These are phyloP conservation scores for Patellifolia procumbens DNA, from an alignment of 179 eudicot genomes.

Conservation along the genomic window DNA sequence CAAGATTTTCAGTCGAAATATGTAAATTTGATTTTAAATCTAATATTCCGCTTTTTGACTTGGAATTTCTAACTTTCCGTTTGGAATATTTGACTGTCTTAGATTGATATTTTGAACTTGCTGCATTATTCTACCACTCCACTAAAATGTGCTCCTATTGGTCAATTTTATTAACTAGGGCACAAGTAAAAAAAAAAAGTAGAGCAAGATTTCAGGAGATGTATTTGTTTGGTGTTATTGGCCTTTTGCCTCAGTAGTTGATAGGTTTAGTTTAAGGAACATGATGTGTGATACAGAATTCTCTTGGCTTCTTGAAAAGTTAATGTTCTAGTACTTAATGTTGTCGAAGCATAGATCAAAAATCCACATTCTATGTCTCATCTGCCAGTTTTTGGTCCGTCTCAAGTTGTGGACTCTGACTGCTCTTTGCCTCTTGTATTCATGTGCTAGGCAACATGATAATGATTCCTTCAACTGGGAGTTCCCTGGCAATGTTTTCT, in stretches of 20 bases:
- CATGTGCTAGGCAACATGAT: neutral
- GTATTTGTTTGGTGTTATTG: neutral
- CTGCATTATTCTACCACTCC: neutral
- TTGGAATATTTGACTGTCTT: neutral
- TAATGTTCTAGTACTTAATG: neutral
- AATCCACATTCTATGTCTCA: neutral
- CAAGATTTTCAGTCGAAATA: neutral
- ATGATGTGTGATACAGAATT: neutral
- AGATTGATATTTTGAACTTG: neutral
- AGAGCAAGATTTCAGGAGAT: neutral
- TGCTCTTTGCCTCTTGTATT: neutral
- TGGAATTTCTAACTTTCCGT: neutral
- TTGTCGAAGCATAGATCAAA: neutral
- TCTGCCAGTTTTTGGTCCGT: neutral
- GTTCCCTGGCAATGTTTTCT: neutral
- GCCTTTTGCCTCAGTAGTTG: neutral
- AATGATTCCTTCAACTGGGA: neutral
- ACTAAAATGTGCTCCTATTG: neutral
- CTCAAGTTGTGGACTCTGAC: neutral
- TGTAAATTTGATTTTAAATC: neutral
- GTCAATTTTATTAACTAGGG: neutral
- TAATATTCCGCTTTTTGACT: neutral
- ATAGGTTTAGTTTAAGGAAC: neutral
- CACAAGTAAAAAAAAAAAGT: neutral
- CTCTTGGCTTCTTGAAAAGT: neutral